These are phyloP conservation scores for Grammothele lineata DNA, from an alignment of 768 basidiomycete species.

Conservation along the genomic window DNA sequence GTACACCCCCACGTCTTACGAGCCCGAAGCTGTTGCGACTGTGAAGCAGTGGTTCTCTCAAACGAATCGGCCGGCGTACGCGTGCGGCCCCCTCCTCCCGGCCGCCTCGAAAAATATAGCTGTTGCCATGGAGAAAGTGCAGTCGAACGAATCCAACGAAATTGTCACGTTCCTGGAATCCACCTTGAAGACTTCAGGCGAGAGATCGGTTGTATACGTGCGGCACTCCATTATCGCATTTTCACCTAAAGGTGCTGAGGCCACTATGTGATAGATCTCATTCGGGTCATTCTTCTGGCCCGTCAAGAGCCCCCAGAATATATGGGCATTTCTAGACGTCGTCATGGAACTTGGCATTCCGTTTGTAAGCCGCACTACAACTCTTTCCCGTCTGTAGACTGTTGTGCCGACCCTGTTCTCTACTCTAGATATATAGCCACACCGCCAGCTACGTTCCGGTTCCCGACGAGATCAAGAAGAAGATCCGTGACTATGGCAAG, in stretches of 20 bases:
- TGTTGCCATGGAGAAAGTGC: conserved; percentile 6
- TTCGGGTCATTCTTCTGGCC: conserved; percentile 24
- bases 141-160: conserved; percentile 4
- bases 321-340: conserved; percentile 21
- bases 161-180: conserved; percentile 16
- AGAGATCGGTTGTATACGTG: conserved; percentile 20
- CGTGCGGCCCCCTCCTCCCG: conserved; percentile 16
- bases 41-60: conserved; percentile 13
- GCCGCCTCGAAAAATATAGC: not conserved
- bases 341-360: conserved; percentile 19
- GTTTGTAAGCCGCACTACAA: conserved; percentile 13
- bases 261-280: conserved; percentile 14
- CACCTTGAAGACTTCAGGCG: conserved; percentile 11
- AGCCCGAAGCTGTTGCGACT: conserved; percentile 14
- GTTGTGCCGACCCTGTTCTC: no score
- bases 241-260: not conserved
- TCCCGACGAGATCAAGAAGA: conserved; percentile 12
- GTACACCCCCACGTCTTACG: conserved; percentile 12
- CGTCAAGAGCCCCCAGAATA: conserved; percentile 12
- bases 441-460: conserved; percentile 11
- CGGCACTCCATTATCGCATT: not conserved
- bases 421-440: conserved; percentile 21
- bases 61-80: conserved; percentile 8
- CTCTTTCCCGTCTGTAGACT: no score
- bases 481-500: conserved; percentile 13